Evolutionary conservation across 805 yeast species (phyloP).

Genomic region (Nakazawaea molendinolei): DNA sequence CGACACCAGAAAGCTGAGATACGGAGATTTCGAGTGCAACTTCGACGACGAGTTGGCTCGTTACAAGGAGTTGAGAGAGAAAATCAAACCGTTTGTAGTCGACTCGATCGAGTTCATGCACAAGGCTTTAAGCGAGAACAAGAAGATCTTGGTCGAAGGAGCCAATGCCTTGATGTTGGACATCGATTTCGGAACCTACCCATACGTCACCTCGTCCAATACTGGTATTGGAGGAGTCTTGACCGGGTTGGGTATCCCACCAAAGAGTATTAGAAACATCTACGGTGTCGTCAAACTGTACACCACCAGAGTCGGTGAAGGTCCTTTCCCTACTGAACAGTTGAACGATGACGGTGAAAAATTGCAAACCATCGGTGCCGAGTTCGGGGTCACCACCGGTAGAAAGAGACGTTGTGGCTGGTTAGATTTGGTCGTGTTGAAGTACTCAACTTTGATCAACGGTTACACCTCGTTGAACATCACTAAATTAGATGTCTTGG

Average conservation of each 20-base stretch:
- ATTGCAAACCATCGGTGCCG: constrained; percentile 89
- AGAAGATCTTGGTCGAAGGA: constrained; percentile 92
- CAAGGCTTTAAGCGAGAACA: constrained; percentile 64
- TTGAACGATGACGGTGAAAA: constrained; percentile 80
- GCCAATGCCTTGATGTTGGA: constrained; percentile 98
- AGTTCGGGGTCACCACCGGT: constrained; percentile 97
- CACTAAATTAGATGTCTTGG: constrained; percentile 93
- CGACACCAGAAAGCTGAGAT: constrained; percentile 78
- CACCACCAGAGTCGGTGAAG: constrained; percentile 98
- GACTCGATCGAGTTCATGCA: constrained; percentile 86
- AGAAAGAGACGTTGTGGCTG: constrained; percentile 99
- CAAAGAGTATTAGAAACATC: constrained; percentile 67
- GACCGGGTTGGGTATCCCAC: constrained; percentile 97
- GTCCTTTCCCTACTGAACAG: constrained; percentile 98
- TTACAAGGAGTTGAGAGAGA: constrained; percentile 68
- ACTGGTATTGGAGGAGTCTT: constrained; percentile 98
- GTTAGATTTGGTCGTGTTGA: constrained; percentile 93
- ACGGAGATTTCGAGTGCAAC: constrained; percentile 89
- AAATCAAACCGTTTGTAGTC: constrained; percentile 83
- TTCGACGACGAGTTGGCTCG: constrained; percentile 70
- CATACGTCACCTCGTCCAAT: constrained; percentile 91
- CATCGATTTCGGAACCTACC: constrained; percentile 96
- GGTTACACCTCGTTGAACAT: constrained; percentile 94
- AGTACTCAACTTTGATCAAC: constrained; percentile 84
- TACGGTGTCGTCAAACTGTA: constrained; percentile 98